Conservation (phyloP, 192 early-diverging fungal genomes). For the Gryganskiella cystojenkinii region DNA sequence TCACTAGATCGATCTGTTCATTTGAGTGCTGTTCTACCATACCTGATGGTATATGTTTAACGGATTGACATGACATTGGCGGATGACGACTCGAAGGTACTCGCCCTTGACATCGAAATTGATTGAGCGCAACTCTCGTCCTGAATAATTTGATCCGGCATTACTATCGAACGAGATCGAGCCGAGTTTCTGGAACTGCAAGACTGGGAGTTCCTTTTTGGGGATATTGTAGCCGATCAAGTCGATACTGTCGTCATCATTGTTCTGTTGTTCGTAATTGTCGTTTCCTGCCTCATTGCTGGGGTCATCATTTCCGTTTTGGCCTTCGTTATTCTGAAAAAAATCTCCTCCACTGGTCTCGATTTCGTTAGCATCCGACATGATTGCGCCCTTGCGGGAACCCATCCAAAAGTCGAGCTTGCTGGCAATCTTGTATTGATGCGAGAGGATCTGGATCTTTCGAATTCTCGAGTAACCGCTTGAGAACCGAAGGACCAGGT, state of each 20-base stretch:
- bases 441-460: constrained; percentile 77
- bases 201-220: constrained; percentile 33
- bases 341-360: not conserved
- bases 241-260: constrained; percentile 12
- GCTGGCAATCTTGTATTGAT: constrained; percentile 84
- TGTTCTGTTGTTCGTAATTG: not conserved
- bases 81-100: constrained; percentile 73
- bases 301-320: constrained; percentile 10
- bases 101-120: constrained; percentile 75
- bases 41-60: constrained; percentile 85
- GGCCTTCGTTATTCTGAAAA: no score
- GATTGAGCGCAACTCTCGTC: constrained; percentile 81
- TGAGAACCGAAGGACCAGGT: constrained; percentile 66
- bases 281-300: not conserved
- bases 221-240: not conserved
- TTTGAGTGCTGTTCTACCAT: no score
- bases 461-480: constrained; percentile 65
- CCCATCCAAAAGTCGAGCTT: constrained; percentile 79
- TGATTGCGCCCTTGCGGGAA: constrained; percentile 38
- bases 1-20: no score
- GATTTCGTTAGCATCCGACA: constrained; percentile 20
- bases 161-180: constrained; percentile 77
- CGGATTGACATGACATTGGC: constrained; percentile 75
- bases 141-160: constrained; percentile 66
- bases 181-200: constrained; percentile 57